phyloP scores from a whole-genome alignment of 768 basidiomycete genomes.

The Pulveroboletus sp. region DNA sequence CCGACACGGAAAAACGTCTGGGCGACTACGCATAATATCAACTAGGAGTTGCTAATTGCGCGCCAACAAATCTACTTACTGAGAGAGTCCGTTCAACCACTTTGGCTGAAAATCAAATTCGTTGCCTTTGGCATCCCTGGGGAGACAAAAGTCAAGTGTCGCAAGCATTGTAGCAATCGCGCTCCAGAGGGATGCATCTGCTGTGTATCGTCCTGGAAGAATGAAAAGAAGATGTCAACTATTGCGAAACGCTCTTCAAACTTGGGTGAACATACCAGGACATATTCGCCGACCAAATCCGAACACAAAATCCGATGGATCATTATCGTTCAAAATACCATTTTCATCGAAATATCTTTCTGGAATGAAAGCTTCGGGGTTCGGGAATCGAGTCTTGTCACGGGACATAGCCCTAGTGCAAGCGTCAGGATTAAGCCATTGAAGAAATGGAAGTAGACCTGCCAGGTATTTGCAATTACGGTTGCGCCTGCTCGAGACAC shows the following conservation, averaged over 20 bases:
- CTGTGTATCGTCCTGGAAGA: conserved; percentile 1
- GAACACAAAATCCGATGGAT: no score
- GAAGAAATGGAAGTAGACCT: no score
- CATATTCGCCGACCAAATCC: conserved; percentile 8
- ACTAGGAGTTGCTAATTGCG: background rate
- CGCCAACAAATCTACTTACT: background rate
- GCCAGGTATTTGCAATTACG: no score
- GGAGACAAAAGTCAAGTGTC: conserved; percentile 4
- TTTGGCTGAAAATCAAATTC: background rate
- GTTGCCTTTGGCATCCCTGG: background rate
- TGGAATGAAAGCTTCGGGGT: no score
- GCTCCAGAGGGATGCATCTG: conserved; percentile 6
- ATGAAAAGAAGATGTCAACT: background rate
- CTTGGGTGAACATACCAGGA: background rate
- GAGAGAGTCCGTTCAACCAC: conserved; percentile 10
- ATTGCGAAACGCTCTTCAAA: background rate
- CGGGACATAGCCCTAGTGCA: no score
- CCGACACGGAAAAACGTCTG: conserved; percentile 7
- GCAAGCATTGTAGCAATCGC: conserved; percentile 14
- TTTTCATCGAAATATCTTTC: no score
- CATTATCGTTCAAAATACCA: no score
- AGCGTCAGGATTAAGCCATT: no score
- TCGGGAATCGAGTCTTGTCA: no score
- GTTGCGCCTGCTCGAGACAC: no score
- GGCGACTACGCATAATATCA: conserved; percentile 1